These are phyloP conservation scores for Chlorella sp. DNA, from an alignment of 139 green algal genomes.

Conservation along the genomic window DNA sequence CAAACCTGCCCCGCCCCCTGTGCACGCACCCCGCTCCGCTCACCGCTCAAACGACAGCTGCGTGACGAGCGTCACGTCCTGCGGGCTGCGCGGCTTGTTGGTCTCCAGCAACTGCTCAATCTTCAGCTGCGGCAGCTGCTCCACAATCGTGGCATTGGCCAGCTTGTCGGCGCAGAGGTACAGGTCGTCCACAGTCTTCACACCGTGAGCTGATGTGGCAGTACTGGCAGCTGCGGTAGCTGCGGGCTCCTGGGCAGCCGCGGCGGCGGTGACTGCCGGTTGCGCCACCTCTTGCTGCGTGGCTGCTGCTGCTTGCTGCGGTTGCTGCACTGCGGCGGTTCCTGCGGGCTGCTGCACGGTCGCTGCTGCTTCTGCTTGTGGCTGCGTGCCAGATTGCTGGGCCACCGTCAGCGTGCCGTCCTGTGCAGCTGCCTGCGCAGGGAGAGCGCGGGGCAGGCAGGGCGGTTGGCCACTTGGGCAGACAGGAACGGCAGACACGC, in stretches of 20 bases:
- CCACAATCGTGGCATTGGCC: slow-evolving; percentile 14
- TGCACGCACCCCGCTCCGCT: neutral
- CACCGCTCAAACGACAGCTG: slow-evolving; percentile 55
- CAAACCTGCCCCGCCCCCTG: too few relatives aligned
- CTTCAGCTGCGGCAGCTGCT: slow-evolving; percentile 45
- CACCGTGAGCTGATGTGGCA: neutral
- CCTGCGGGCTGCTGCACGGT: neutral
- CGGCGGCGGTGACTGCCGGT: neutral
- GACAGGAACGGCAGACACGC: too few relatives aligned
- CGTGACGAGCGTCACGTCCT: slow-evolving; percentile 56
- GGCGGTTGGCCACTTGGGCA: too few relatives aligned
- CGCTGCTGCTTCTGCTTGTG: slow-evolving; percentile 19
- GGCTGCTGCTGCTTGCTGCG: slow-evolving; percentile 8
- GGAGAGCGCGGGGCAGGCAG: too few relatives aligned
- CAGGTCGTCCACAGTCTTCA: slow-evolving; percentile 42
- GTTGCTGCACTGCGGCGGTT: neutral
- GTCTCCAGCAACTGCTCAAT: slow-evolving; percentile 43
- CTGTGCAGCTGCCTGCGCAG: neutral
- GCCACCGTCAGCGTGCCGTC: slow-evolving; percentile 3
- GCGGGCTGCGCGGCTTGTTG: slow-evolving; percentile 22
- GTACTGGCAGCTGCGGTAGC: neutral
- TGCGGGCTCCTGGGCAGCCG: neutral
- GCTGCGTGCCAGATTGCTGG: slow-evolving; percentile 14
- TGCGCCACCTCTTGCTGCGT: slow-evolving; percentile 4
- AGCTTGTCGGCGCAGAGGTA: slow-evolving; percentile 33